phyloP scores from a whole-genome alignment of 108 stramenopile genomes.

The Cyclostephanos invisitatus region DNA sequence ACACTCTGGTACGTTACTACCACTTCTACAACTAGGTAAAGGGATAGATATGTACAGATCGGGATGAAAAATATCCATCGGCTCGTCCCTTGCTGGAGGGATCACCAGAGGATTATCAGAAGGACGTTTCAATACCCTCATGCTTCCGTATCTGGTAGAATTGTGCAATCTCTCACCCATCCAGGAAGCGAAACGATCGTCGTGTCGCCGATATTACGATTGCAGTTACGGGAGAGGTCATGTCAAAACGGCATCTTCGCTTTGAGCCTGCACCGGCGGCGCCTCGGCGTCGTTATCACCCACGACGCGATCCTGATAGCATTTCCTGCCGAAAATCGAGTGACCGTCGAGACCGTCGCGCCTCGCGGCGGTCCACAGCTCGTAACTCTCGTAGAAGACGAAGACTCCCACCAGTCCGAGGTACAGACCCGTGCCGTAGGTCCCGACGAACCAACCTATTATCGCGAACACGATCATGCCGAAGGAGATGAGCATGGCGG shows the following conservation, averaged over 20 bases:
- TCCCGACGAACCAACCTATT: slow-evolving; percentile 11
- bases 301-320: slow-evolving; percentile 7
- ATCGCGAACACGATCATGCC: slow-evolving; percentile 33
- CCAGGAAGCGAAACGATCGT: too few species aligned
- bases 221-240: not conserved
- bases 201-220: too few species aligned
- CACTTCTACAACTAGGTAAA: too few species aligned
- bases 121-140: too few species aligned
- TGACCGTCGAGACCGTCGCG: slow-evolving; percentile 16
- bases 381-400: slow-evolving; percentile 33
- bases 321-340: slow-evolving; percentile 39
- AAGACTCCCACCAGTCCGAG: slow-evolving; percentile 32
- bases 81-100: too few species aligned
- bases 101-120: too few species aligned
- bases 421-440: slow-evolving; percentile 8
- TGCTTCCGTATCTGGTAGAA: too few species aligned
- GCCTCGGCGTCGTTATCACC: not conserved
- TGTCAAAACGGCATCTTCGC: slow-evolving; percentile 3
- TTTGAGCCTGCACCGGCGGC: slow-evolving; percentile 17
- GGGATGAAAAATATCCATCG: too few species aligned
- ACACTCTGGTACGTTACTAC: too few species aligned
- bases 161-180: too few species aligned
- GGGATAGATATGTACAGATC: too few species aligned
- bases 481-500: slow-evolving; percentile 28
- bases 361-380: slow-evolving; percentile 16